Percentiles rank a stretch among this genome's conserved stretches.
phyloP scores from a whole-genome alignment of 1,284 basidiomycete genomes.

The Boletus mariae region DNA sequence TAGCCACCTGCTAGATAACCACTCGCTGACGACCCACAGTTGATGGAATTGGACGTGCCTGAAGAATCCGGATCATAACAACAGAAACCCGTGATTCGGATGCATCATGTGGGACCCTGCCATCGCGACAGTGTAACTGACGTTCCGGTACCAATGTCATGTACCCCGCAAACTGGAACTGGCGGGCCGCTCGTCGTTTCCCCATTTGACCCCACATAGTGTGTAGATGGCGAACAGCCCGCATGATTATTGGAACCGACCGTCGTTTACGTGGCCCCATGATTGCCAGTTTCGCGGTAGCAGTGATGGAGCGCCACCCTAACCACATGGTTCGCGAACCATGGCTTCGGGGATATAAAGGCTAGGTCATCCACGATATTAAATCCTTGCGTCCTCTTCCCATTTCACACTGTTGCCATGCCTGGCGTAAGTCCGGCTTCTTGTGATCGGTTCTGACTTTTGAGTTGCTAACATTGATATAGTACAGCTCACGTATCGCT shows the following conservation, averaged over 20 bases:
- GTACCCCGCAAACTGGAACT: neutral
- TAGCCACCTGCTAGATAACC: no score
- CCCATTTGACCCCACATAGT: neutral
- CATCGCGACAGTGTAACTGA: neutral
- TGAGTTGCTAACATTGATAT: conserved; percentile 6
- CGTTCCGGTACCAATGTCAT: neutral
- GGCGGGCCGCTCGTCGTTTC: neutral
- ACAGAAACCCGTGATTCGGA: neutral
- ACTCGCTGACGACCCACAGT: neutral
- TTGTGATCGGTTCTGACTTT: neutral
- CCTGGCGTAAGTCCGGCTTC: conserved; percentile 20
- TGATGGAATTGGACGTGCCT: neutral
- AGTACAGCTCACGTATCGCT: conserved; percentile 50
- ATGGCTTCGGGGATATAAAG: conserved; percentile 13
- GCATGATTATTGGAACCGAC: neutral
- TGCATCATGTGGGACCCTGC: neutral
- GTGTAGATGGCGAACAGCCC: neutral
- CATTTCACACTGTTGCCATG: conserved; percentile 13
- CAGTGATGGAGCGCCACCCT: neutral
- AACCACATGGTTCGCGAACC: conserved; percentile 7
- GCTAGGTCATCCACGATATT: neutral
- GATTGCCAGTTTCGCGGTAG: neutral
- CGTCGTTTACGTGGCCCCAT: neutral
- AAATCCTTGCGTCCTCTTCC: neutral
- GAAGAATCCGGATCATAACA: neutral